Percentiles rank a stretch among this genome's conserved stretches.
Evolutionary conservation across 2,329 filamentous ascomycete genomes (phyloP).

Genomic region (Botryotinia calthae): DNA sequence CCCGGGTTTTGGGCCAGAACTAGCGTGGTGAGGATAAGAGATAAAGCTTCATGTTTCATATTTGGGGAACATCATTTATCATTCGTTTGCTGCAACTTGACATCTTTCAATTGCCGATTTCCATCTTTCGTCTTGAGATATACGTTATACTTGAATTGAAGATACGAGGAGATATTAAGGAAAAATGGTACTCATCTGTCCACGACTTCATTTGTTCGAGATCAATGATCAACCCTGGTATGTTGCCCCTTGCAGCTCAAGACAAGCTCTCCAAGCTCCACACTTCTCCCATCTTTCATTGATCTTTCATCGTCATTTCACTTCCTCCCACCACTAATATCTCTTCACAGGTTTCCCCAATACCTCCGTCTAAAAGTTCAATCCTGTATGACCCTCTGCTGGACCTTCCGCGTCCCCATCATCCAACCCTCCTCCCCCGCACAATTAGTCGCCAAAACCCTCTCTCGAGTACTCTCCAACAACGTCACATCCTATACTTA

Average conservation of each 20-base stretch:
- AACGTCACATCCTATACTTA: constrained; percentile 56
- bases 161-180: background rate
- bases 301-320: background rate
- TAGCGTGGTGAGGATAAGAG: background rate
- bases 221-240: constrained; percentile 67
- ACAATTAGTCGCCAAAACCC: constrained; percentile 55
- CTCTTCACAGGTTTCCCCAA: constrained; percentile 56
- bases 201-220: constrained; percentile 63
- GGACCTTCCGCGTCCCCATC: constrained; percentile 58
- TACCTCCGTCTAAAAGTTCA: constrained; percentile 65
- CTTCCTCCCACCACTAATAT: background rate
- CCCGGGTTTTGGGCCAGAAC: background rate
- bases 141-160: background rate
- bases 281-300: background rate
- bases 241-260: constrained; percentile 25
- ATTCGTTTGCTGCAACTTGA: background rate
- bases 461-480: constrained; percentile 51
- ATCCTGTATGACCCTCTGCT: constrained; percentile 60
- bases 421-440: constrained; percentile 58
- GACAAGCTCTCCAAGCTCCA: background rate
- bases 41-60: constrained; percentile 5
- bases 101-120: background rate
- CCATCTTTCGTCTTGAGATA: too few relatives aligned
- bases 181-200: constrained; percentile 50
- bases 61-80: background rate